Percentiles rank a stretch among this genome's conserved stretches.
phyloP scores from a whole-genome alignment of 2,329 filamentous ascomycete genomes.

The Plenodomus lindquistii region DNA sequence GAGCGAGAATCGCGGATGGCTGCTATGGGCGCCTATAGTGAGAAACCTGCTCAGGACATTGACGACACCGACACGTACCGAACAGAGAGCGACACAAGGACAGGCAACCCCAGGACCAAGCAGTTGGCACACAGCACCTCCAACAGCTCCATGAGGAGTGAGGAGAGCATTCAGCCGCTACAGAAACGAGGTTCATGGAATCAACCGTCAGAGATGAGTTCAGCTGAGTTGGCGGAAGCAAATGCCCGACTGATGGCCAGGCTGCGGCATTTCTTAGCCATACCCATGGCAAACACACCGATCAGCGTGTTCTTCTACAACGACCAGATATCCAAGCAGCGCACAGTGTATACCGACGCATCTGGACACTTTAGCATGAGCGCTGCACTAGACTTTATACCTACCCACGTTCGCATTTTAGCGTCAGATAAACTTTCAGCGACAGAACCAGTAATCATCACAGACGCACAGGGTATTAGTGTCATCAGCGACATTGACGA shows the following conservation, averaged over 20 bases:
- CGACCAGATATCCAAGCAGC: constrained; percentile 76
- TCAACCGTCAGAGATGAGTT: constrained; percentile 65
- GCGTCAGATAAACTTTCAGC: constrained; percentile 84
- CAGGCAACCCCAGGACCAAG: constrained; percentile 17
- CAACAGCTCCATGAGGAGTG: constrained; percentile 29
- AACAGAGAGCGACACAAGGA: constrained; percentile 37
- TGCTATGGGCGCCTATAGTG: constrained; percentile 73
- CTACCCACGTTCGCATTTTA: constrained; percentile 84
- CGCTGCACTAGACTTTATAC: constrained; percentile 83
- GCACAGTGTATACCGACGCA: constrained; percentile 83
- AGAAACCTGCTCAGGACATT: constrained; percentile 58
- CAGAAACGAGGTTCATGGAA: constrained; percentile 56
- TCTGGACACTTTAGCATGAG: constrained; percentile 84
- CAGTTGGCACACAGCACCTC: constrained; percentile 32
- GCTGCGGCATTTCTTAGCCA: constrained; percentile 86
- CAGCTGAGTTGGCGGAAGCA: constrained; percentile 75
- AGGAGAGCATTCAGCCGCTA: constrained; percentile 43
- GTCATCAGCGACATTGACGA: constrained; percentile 98
- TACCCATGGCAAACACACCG: constrained; percentile 73
- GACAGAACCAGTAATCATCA: constrained; percentile 76
- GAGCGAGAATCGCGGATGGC: constrained; percentile 73
- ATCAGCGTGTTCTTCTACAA: constrained; percentile 97
- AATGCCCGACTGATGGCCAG: constrained; percentile 88
- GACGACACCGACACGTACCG: constrained; percentile 47
- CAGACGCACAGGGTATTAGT: constrained; percentile 79